phyloP scores from a whole-genome alignment of 2,329 filamentous ascomycete species.

The Cladophialophora carrionii region DNA sequence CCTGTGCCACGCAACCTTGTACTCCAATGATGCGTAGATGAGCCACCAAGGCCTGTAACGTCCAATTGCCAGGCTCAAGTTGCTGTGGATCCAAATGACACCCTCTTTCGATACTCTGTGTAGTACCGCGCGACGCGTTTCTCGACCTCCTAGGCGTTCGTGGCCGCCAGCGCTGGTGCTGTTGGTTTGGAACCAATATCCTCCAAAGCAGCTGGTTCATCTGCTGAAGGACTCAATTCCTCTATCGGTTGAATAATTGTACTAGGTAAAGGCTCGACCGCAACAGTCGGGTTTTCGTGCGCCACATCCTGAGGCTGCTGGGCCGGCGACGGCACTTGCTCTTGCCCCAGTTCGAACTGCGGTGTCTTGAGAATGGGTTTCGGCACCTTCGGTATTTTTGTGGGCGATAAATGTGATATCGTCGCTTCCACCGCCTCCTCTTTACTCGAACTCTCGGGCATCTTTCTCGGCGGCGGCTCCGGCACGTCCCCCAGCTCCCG shows the following conservation, averaged over 20 bases:
- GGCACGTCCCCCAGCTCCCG: slow-evolving; percentile 24
- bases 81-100: background rate
- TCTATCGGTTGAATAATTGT: background rate
- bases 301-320: background rate
- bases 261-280: background rate
- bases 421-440: slow-evolving; percentile 32
- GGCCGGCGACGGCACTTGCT: slow-evolving; percentile 9
- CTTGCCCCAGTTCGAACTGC: slow-evolving; percentile 33
- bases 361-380: slow-evolving; percentile 39
- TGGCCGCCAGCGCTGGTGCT: slow-evolving; percentile 2
- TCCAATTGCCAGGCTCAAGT: background rate
- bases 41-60: background rate
- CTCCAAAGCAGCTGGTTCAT: background rate
- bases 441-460: slow-evolving; percentile 37
- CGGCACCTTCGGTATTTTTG: slow-evolving; percentile 29
- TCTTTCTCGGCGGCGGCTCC: slow-evolving; percentile 38
- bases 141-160: slow-evolving; percentile 8
- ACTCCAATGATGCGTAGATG: slow-evolving; percentile 2
- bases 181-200: background rate
- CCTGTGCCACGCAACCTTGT: background rate
- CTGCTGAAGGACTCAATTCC: slow-evolving; percentile 2
- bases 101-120: background rate
- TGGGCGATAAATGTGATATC: slow-evolving; percentile 27
- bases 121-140: background rate
- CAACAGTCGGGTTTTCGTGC: background rate